Base-by-base conservation (phyloP, 192 early-diverging fungal genomes). In the Ramicandelaber brevisporus region DNA sequence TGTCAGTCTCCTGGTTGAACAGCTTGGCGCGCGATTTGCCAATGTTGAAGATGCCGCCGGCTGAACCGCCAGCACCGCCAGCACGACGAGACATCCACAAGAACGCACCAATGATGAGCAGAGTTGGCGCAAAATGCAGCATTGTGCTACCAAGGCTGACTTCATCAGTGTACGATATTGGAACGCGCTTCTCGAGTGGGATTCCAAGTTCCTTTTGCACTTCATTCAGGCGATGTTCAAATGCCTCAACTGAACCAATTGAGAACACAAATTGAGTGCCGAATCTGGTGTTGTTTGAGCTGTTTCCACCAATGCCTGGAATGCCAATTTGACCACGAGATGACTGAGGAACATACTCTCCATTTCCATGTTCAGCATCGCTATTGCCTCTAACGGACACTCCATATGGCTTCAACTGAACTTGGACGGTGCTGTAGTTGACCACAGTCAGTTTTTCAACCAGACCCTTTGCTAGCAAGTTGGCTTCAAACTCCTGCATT, bases 1-100 rank as follows among this genome's bases (percentile, higher is more conserved):
- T 75, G 22, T 89, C 81, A 1, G 74, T 80, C 46, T 98, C 88
- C 44, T 89, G 80, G 63, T 95, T 98, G 57, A 73, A 98, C 60
- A 98, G 54, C 50, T 80, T 83, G 14, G 93, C 93, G 21, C 78
- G 69, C 27, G 77, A 82, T 51, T 95, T 95, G 25, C 85, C 86
- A 27, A 98, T 77, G 21, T 87, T 87, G 59, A 98, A 90, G 21
- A 98, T 87, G 3, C 62, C 65, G 9, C 59, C 63, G 6, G 50
- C 58, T 17, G 49, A 59, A 26, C 67, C 74, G 13, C 48, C 65
- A 14, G 59, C 74, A 5, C 59, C 73, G 13, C 53, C 53, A 2
- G 75, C 75, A 24, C 82, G 66, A 45, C 73, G 68, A 20, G 81
- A 78, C 50, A 95, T 63, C 53, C 72, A 92, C 28, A 74, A 57